These are phyloP conservation scores for Teratosphaeria epicoccoides DNA, from an alignment of 2,329 filamentous ascomycete genomes.

Conservation along the genomic window DNA sequence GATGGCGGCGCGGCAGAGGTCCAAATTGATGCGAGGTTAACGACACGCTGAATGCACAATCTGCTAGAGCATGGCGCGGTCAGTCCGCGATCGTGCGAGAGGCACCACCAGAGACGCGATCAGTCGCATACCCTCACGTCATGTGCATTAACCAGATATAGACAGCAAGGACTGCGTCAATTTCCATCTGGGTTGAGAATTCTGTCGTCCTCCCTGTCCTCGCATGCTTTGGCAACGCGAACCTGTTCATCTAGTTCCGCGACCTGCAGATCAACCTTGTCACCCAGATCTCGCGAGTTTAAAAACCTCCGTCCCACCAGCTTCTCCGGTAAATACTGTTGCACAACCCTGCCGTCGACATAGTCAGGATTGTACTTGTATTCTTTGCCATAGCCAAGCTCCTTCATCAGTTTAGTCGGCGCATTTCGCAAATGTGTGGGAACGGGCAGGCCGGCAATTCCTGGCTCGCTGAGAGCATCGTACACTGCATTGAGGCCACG, in stretches of 20 bases:
- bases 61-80: background rate
- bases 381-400: slow-evolving; percentile 76
- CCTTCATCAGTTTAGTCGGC: slow-evolving; percentile 84
- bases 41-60: too few relatives aligned
- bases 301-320: slow-evolving; percentile 63
- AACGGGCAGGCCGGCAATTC: slow-evolving; percentile 68
- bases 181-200: slow-evolving; percentile 24
- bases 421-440: slow-evolving; percentile 86
- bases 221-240: slow-evolving; percentile 11
- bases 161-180: slow-evolving; percentile 9
- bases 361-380: slow-evolving; percentile 98
- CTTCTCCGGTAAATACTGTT: slow-evolving; percentile 80
- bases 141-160: too few relatives aligned
- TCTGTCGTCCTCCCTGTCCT: slow-evolving; percentile 11
- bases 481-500: slow-evolving; percentile 71
- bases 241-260: slow-evolving; percentile 15
- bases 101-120: background rate
- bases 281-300: slow-evolving; percentile 70
- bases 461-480: slow-evolving; percentile 69
- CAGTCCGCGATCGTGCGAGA: background rate
- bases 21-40: too few relatives aligned
- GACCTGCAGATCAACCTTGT: slow-evolving; percentile 54
- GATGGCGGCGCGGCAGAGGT: too few relatives aligned
- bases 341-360: slow-evolving; percentile 64
- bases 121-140: too few relatives aligned